Base-by-base conservation (phyloP, 2,329 filamentous ascomycete genomes). In the Colletotrichum sp. region DNA sequence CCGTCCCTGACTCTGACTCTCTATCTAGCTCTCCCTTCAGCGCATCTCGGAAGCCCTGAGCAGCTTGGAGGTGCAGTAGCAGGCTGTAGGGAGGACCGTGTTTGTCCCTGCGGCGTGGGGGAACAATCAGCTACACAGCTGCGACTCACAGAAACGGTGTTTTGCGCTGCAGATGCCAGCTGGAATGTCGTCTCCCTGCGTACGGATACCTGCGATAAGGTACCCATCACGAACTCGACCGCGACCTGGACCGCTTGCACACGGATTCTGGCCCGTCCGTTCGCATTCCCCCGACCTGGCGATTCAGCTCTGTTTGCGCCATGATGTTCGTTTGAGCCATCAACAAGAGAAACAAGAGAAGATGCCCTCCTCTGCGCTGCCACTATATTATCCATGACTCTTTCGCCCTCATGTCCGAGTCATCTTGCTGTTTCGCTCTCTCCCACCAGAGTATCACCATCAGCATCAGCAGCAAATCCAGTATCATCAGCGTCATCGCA, bases 151-250 rank as follows among this genome's bases (percentile, higher is more conserved):
- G n/a, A 48, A 48, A 48, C 43, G n/a, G 43, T 21, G 18, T 32
- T 64, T 64, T 26, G 21, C 36, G 21, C 16, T 21, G 36, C 15
- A 48, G 15, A 39, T 21, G 28, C 36, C 39, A 21, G 9, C 73
- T 72, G 73, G 73, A 75, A 75, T 75, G 73, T 15, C 36, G 55
- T 21, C 73, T 73, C 73, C 73, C 70, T 75, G 57, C 70, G 39
- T 75, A 68, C 48, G 16, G 28, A 32, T 57, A 52, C 65, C 39
- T 67, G 26, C 26, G 52, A n/a, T 16, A 48, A 48, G 43, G 21
- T 28, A 30, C 55, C 24, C 18, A 59, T 72, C 57, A 32, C 57
- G 60, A 74, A 60, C 67, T 70, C 28, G 48, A 61, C 67, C 72
- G 39, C 57, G 60, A 74, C 67, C 67, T 70, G 21, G 34, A 66